Conservation (phyloP, 768 basidiomycete species). For the Leccinum pellstonianum region DNA sequence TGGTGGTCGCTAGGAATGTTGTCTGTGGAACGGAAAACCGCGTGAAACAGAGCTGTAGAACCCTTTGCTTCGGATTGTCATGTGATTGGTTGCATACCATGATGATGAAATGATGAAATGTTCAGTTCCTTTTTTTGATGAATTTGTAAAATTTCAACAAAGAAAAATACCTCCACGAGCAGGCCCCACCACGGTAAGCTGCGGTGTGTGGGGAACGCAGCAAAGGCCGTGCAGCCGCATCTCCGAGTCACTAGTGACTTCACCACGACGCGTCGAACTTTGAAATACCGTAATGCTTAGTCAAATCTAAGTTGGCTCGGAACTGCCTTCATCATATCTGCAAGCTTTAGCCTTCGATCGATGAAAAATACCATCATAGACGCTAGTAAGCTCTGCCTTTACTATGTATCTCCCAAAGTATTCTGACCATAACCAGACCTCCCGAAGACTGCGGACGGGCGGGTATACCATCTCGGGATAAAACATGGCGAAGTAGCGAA, state of each 20-base stretch:
- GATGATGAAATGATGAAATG: background rate
- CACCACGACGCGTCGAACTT: background rate
- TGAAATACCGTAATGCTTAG: conserved; percentile 12
- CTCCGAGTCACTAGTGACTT: no score
- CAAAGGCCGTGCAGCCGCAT: background rate
- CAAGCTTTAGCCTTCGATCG: conserved; percentile 3
- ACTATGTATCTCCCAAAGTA: background rate
- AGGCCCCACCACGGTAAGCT: background rate
- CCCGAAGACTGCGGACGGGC: conserved; percentile 67
- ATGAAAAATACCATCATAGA: conserved; percentile 67
- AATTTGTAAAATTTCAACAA: background rate
- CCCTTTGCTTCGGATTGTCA: background rate
- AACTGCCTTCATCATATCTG: background rate
- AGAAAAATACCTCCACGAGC: background rate
- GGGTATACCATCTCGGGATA: conserved; percentile 79
- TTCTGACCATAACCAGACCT: conserved; percentile 51
- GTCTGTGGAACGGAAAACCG: background rate
- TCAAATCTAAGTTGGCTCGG: background rate
- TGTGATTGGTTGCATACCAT: background rate
- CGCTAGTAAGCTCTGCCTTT: conserved; percentile 53
- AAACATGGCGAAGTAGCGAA: conserved; percentile 78
- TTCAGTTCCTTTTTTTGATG: background rate
- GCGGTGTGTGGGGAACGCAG: conserved; percentile 1
- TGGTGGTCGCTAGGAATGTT: background rate
- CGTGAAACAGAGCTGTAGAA: conserved; percentile 1